These are phyloP conservation scores for Diddensiella santjacobensis DNA, from an alignment of 805 yeast species.

Conservation along the genomic window DNA sequence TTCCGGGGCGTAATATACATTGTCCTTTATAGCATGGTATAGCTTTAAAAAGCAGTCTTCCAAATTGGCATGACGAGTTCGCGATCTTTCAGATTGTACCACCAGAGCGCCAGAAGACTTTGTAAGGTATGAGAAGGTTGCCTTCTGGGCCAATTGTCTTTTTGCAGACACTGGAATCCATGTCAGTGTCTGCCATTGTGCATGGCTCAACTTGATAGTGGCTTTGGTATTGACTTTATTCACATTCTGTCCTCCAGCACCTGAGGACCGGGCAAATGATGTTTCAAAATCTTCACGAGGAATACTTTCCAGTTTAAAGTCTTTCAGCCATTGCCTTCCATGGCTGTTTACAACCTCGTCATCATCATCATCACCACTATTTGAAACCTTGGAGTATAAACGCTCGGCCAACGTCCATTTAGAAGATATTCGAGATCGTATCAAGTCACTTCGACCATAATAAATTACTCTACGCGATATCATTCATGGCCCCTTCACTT, in stretches of 20 bases:
- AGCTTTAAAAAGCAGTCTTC: slow-evolving; percentile 60
- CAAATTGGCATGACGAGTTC: slow-evolving; percentile 57
- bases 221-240: slow-evolving; percentile 68
- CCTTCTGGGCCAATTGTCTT: slow-evolving; percentile 36
- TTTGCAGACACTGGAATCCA: slow-evolving; percentile 61
- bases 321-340: slow-evolving; percentile 44
- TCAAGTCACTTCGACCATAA: no score
- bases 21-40: slow-evolving; percentile 45
- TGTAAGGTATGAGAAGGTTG: slow-evolving; percentile 49
- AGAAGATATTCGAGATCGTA: no score
- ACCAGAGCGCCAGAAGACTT: slow-evolving; percentile 49
- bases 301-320: slow-evolving; percentile 33
- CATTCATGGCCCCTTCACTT: no score
- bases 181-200: slow-evolving; percentile 42
- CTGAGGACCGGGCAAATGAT: slow-evolving; percentile 59
- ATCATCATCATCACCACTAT: not conserved
- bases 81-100: slow-evolving; percentile 54
- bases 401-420: no score
- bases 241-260: slow-evolving; percentile 88
- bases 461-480: no score
- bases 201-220: slow-evolving; percentile 46
- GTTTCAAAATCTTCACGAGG: slow-evolving; percentile 46
- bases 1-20: slow-evolving; percentile 47
- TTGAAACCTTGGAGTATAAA: not conserved
- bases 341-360: no score